Percentiles rank a stretch among this genome's conserved stretches.
phyloP scores from a whole-genome alignment of 805 yeast species.

The Kluyveromyces siamensis region DNA sequence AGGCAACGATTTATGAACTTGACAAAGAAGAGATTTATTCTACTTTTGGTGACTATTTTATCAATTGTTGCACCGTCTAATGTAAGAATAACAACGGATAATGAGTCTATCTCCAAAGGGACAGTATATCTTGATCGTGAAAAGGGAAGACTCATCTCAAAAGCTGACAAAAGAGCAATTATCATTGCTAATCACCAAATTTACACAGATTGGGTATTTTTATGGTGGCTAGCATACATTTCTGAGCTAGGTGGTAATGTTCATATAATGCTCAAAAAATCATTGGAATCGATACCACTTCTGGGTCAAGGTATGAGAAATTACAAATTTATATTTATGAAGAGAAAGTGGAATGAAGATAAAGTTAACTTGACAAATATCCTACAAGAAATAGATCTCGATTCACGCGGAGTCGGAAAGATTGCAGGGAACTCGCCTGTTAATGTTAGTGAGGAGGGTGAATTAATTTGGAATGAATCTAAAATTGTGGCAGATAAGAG shows the following conservation, averaged over 20 bases:
- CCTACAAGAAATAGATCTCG: slow-evolving; percentile 49
- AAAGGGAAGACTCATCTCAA: slow-evolving; percentile 17
- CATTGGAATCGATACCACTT: slow-evolving; percentile 60
- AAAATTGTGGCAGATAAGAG: slow-evolving; percentile 22
- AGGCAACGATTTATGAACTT: slow-evolving; percentile 37
- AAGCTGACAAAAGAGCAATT: slow-evolving; percentile 45
- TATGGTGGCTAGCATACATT: slow-evolving; percentile 80
- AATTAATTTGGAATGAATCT: slow-evolving; percentile 16
- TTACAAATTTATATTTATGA: slow-evolving; percentile 68
- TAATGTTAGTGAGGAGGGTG: slow-evolving; percentile 21
- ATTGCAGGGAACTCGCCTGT: slow-evolving; percentile 31
- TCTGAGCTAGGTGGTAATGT: slow-evolving; percentile 56
- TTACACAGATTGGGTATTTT: slow-evolving; percentile 85
- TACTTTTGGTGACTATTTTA: slow-evolving; percentile 42
- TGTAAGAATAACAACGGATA: slow-evolving; percentile 41
- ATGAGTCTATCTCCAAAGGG: slow-evolving; percentile 29
- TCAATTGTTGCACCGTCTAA: slow-evolving; percentile 44
- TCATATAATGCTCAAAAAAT: slow-evolving; percentile 68
- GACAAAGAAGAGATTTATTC: slow-evolving; percentile 52
- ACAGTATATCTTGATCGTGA: slow-evolving; percentile 23
- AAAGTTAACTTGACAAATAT: slow-evolving; percentile 46
- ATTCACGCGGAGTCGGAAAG: slow-evolving; percentile 50
- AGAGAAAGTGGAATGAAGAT: slow-evolving; percentile 83
- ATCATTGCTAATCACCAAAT: slow-evolving; percentile 88
- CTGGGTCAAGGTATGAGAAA: slow-evolving; percentile 81